Percentiles rank a stretch among this genome's conserved stretches.
phyloP scores from a whole-genome alignment of 202 grass and related monocot genomes.

The Panicum hallii region DNA sequence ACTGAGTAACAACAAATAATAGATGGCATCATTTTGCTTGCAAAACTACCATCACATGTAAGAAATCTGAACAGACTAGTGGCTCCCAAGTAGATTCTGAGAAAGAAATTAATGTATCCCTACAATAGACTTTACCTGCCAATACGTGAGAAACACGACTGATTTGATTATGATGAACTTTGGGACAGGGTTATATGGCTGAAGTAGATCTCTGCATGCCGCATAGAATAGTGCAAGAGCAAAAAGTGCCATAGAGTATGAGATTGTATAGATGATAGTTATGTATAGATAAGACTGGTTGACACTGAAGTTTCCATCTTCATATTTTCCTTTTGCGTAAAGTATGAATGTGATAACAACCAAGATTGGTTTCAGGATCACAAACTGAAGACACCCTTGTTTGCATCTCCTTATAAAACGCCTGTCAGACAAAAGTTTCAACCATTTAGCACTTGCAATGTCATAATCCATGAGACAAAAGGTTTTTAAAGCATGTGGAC shows the following conservation, averaged over 20 bases:
- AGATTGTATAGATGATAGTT: conserved; percentile 83
- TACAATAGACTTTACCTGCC: conserved; percentile 66
- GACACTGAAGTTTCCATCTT: conserved; percentile 84
- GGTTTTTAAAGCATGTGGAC: not conserved
- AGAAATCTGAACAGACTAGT: not conserved
- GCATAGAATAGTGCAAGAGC: conserved; percentile 79
- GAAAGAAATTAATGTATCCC: conserved; percentile 2
- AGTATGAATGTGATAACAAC: conserved; percentile 88
- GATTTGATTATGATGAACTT: conserved; percentile 94
- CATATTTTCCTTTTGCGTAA: conserved; percentile 80
- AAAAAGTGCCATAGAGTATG: conserved; percentile 78
- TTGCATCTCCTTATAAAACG: conserved; percentile 89
- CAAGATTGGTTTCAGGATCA: conserved; percentile 86
- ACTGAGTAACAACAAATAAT: not conserved
- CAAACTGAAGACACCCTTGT: conserved; percentile 86
- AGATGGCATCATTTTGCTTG: conserved; percentile 10
- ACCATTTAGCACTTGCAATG: not conserved
- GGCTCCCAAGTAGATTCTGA: conserved; percentile 12
- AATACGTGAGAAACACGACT: conserved; percentile 90
- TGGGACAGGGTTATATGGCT: conserved; percentile 80
- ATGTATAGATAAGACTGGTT: conserved; percentile 82
- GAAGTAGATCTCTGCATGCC: conserved; percentile 80
- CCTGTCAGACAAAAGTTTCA: conserved; percentile 45
- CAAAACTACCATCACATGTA: not conserved
- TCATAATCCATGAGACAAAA: not conserved